Evolutionary conservation across 768 basidiomycete species (phyloP).

Genomic region (Chalciporus chontae): DNA sequence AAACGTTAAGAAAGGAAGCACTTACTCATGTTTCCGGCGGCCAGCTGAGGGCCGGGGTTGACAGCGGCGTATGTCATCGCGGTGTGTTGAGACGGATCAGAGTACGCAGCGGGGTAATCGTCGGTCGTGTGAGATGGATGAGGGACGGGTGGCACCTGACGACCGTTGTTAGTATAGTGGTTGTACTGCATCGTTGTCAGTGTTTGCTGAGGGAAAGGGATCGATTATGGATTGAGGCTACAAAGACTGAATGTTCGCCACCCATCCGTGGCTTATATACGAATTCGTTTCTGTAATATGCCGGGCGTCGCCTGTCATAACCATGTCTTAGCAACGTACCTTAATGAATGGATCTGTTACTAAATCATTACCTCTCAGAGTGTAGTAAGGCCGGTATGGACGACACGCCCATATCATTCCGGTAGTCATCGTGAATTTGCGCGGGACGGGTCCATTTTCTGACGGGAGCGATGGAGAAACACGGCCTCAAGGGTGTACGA

Average conservation of each 20-base stretch:
- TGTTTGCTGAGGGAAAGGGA: background rate
- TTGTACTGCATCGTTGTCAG: constrained; percentile 28
- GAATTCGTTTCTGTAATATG: constrained; percentile 31
- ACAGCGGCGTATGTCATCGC: constrained; percentile 25
- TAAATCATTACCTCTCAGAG: constrained; percentile 37
- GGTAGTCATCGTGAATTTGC: constrained; percentile 32
- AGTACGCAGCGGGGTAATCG: constrained; percentile 19
- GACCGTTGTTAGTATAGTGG: constrained; percentile 19
- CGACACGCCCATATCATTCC: constrained; percentile 32
- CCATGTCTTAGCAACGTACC: constrained; percentile 37
- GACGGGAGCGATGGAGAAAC: constrained; percentile 26
- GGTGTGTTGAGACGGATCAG: constrained; percentile 25
- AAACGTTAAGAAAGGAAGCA: background rate
- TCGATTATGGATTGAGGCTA: constrained; percentile 3
- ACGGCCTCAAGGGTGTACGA: constrained; percentile 19
- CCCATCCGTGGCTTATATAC: constrained; percentile 29
- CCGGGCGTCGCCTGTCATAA: constrained; percentile 33
- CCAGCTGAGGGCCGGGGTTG: constrained; percentile 15
- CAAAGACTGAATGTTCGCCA: constrained; percentile 6
- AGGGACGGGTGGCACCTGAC: constrained; percentile 15
- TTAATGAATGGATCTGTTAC: constrained; percentile 36
- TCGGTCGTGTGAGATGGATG: constrained; percentile 22
- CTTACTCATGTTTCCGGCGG: constrained; percentile 25
- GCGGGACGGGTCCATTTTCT: constrained; percentile 11
- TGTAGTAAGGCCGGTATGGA: constrained; percentile 33